phyloP scores from a whole-genome alignment of 768 basidiomycete genomes.

The Postia placenta region DNA sequence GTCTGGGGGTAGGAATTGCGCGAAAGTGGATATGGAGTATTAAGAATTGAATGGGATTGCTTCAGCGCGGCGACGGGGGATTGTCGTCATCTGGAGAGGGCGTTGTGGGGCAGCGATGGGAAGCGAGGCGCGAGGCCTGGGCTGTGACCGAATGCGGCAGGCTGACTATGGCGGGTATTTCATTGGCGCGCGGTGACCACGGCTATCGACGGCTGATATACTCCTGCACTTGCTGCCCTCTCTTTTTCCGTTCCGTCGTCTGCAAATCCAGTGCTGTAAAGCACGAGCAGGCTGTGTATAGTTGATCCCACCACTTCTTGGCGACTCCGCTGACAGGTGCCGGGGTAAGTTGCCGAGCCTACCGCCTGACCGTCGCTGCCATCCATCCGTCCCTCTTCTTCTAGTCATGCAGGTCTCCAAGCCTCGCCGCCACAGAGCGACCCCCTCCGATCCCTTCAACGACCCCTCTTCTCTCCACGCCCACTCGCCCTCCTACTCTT shows the following conservation, averaged over 20 bases:
- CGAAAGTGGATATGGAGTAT: too few relatives aligned
- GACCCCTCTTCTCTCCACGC: conserved; percentile 21
- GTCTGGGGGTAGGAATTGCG: conserved; percentile 25
- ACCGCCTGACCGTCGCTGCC: conserved; percentile 11
- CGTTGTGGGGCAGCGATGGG: not conserved
- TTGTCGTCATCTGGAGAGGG: too few relatives aligned
- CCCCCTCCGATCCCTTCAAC: conserved; percentile 23
- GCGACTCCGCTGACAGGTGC: not conserved
- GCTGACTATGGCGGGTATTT: not conserved
- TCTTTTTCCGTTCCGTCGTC: not conserved
- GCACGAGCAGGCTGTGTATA: not conserved
- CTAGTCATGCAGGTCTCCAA: conserved; percentile 23
- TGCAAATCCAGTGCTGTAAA: too few relatives aligned
- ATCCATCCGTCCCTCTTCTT: conserved; percentile 1
- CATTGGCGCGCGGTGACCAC: too few relatives aligned
- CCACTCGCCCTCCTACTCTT: conserved; percentile 22
- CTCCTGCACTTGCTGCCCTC: not conserved
- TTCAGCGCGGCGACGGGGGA: too few relatives aligned
- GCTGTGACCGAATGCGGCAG: not conserved
- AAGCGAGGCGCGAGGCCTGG: not conserved
- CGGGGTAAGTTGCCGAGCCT: conserved; percentile 8
- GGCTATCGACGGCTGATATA: too few relatives aligned
- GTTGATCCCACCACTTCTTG: not conserved
- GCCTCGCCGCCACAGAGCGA: conserved; percentile 21
- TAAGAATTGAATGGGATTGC: not conserved